Base-by-base conservation (phyloP, 176 grass and related monocot genomes). In the Ensete ventricosum region DNA sequence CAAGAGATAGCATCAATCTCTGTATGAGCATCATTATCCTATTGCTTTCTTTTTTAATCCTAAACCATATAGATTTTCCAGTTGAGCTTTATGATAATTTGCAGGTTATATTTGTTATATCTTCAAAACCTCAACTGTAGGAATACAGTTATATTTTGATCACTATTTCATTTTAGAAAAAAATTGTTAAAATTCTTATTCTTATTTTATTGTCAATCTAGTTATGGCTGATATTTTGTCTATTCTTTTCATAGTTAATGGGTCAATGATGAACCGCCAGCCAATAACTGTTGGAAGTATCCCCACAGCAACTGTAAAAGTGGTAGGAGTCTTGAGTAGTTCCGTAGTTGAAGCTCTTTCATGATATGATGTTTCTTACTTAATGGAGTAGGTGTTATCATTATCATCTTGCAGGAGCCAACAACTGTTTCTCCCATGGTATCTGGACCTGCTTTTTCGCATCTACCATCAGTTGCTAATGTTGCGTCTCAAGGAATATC, bases 401-500 rank as follows among this genome's bases (percentile, higher is more conserved):
- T 71, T 71, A 2, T 16, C 11, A 21, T 50, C 54, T 81, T 85
- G 66, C 78, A 93, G 90, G 90, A 93, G 67, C 90, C 90, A 73
- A 34, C 75, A 69, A 89, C 81, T 49, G 48, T 92, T 60, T 72
- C 79, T 74, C 63, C 76, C 27, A 84, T 96, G 67, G 87, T 83
- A 71, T 83, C 87, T 80, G 77, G 82, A 64, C 82, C 87, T 77
- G 16, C 80, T 67, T 88, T 96, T 67, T 82, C 84, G 0, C 90
- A 87, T 81, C 22, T 87, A 43, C 50, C 82, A 72, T 80, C 86
- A 64, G 80, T 92, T 80, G 75, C 83, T 78, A 92, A 78, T 80
- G 79, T 82, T 67, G 63, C 87, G 62, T 84, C 87, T 60, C 93
- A 96, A 86, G 85, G 81, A 71, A 52, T 92, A 67, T 54, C 87